Evolutionary conservation across 2,329 filamentous ascomycete species (phyloP).

Genomic region (Botrytis deweyae): DNA sequence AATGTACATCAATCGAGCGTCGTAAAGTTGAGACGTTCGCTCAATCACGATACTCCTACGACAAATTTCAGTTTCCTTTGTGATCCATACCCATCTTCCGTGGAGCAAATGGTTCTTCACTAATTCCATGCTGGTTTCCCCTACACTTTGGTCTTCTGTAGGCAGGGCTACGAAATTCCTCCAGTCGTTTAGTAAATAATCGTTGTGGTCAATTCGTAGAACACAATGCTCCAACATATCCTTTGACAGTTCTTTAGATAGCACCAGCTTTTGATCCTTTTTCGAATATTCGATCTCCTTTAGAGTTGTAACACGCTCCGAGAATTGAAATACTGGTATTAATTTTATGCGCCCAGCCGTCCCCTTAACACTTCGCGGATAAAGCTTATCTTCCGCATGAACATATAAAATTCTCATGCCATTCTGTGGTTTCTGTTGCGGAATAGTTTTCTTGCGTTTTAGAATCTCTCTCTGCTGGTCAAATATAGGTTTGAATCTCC

Average conservation of each 20-base stretch:
- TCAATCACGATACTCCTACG: constrained; percentile 11
- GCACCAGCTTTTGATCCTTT: background rate
- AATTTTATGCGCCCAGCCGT: background rate
- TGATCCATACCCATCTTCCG: constrained; percentile 18
- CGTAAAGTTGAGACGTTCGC: background rate
- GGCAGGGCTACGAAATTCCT: background rate
- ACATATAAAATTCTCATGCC: background rate
- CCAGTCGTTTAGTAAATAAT: constrained; percentile 1
- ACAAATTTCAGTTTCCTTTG: background rate
- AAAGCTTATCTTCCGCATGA: background rate
- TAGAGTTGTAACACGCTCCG: background rate
- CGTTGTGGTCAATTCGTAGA: background rate
- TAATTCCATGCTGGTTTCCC: background rate
- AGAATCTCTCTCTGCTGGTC: background rate
- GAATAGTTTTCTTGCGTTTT: background rate
- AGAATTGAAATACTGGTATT: constrained; percentile 10
- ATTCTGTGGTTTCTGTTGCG: background rate
- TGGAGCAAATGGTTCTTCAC: constrained; percentile 11
- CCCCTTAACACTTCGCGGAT: background rate
- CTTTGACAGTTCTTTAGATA: background rate
- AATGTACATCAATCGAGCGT: constrained; percentile 3
- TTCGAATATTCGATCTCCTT: background rate
- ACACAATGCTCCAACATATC: constrained; percentile 10
- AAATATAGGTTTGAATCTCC: background rate
- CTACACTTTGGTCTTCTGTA: background rate